Base-by-base conservation (phyloP, 768 basidiomycete species). In the Lepiota subincarnata region DNA sequence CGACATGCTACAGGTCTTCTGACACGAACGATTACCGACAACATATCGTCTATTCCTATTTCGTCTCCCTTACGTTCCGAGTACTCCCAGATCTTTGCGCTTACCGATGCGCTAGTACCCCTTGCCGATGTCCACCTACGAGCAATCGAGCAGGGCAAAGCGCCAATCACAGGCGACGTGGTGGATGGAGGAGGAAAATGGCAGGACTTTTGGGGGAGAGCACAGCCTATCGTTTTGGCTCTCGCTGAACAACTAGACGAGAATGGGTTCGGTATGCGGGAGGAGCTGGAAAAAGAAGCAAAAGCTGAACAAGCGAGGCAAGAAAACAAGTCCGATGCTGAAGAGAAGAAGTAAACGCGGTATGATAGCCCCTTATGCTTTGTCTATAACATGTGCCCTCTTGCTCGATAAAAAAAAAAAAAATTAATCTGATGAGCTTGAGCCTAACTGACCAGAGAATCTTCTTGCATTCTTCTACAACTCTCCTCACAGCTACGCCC, bases 171-270 rank as follows among this genome's bases (percentile, higher is more conserved):
- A 1, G 53, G 53, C 28, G 53, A 54, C 10, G 22, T 54, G 0
- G 37, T 54, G 4, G 46, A 48, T 2, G 8, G n/a, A 1, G 53
- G 26, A 2, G 57, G 35, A 14, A 49, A 55, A 20, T 58, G 53
- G 57, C 35, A 48, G 34, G 57, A 58, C 20, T 58, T 58, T 14
- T 58, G 57, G 57, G 7, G 31, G 14, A 51, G 49, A 16, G 53
- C 53, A 6, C 53, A 58, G 39, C 53, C 36, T 5, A 19, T 46
- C 11, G 10, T 55, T 6, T 37, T 58, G 8, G 20, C 34, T 7
- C 49, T 58, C 2, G 53, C 46, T 14, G 42, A 50, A 31, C 37
- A 46, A 18, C 39, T 58, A 16, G 53, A 55, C n/a, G 52, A 43
- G 11, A 31, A 7, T 2, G 31, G 31, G 4, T 58, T 43, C 26